Conservation (phyloP, 208 protist genomes). For the Vickermania ingenoplastis region DNA sequence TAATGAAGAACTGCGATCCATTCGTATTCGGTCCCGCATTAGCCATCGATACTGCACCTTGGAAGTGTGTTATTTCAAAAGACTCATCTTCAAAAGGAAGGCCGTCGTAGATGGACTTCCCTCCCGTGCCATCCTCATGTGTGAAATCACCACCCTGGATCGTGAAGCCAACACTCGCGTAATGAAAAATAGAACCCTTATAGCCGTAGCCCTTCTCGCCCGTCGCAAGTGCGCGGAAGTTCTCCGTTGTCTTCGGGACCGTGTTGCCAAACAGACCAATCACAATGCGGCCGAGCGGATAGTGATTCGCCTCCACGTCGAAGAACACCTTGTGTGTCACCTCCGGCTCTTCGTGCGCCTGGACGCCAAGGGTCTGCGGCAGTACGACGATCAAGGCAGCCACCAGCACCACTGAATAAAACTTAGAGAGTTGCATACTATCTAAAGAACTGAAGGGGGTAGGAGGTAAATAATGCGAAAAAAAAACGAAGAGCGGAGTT, state of each 20-base stretch:
- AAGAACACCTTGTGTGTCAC: constrained; percentile 84
- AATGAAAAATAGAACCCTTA: constrained; percentile 80
- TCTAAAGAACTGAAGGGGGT: too few relatives aligned
- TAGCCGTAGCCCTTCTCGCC: constrained; percentile 84
- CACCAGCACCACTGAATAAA: neutral
- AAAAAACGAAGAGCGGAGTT: too few relatives aligned
- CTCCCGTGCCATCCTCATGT: constrained; percentile 90
- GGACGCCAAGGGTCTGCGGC: neutral
- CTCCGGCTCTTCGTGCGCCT: constrained; percentile 16
- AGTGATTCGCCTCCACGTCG: constrained; percentile 64
- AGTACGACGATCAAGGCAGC: neutral
- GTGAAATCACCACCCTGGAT: constrained; percentile 95
- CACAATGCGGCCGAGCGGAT: constrained; percentile 59
- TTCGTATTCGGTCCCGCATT: constrained; percentile 85
- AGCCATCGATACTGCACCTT: constrained; percentile 78
- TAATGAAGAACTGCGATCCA: constrained; percentile 90
- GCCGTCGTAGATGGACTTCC: constrained; percentile 88
- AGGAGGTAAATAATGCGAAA: too few relatives aligned
- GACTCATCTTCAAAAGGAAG: constrained; percentile 37
- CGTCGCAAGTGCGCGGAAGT: constrained; percentile 79
- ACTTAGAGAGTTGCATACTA: too few relatives aligned
- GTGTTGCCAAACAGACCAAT: constrained; percentile 80
- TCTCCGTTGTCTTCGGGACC: constrained; percentile 65
- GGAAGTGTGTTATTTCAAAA: constrained; percentile 87
- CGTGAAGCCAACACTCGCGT: constrained; percentile 88